Percentiles rank a stretch among this genome's conserved stretches.
These are phyloP conservation scores for Penicillium cinerascens DNA, from an alignment of 495 filamentous ascomycete species.

Conservation along the genomic window DNA sequence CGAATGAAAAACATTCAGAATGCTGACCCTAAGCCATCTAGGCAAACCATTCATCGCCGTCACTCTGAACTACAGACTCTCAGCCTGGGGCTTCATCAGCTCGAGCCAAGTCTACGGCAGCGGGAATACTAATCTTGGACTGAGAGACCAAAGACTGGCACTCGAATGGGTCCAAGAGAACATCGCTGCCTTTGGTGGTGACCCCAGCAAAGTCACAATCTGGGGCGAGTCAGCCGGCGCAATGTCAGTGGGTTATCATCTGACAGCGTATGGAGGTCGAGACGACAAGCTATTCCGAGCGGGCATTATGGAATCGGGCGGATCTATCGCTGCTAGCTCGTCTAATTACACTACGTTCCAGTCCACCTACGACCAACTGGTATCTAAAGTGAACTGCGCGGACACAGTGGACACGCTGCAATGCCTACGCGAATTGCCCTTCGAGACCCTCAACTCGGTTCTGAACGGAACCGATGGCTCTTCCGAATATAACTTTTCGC, in stretches of 20 bases:
- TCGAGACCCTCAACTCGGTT: conserved; percentile 38
- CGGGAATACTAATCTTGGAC: conserved; percentile 55
- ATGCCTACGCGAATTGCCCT: conserved; percentile 47
- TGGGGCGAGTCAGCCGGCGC: conserved; percentile 63
- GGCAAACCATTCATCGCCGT: conserved; percentile 58
- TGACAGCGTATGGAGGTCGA: conserved; percentile 49
- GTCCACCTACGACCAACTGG: conserved; percentile 38
- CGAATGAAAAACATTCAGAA: neutral
- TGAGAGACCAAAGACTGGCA: conserved; percentile 58
- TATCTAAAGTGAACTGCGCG: conserved; percentile 34
- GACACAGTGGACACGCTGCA: conserved; percentile 36
- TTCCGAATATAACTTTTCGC: conserved; percentile 36
- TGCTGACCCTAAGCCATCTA: neutral
- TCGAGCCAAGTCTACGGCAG: conserved; percentile 27
- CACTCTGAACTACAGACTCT: conserved; percentile 58
- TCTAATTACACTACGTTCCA: conserved; percentile 34
- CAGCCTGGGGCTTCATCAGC: conserved; percentile 51
- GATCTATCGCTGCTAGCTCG: conserved; percentile 34
- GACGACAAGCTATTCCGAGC: conserved; percentile 42
- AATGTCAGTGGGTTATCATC: conserved; percentile 50
- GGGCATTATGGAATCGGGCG: conserved; percentile 49
- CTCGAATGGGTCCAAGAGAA: conserved; percentile 60
- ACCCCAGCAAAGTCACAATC: conserved; percentile 61
- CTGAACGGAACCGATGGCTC: conserved; percentile 32
- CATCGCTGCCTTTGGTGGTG: conserved; percentile 53